These are phyloP conservation scores for Apiotrichum mycotoxinovorans DNA, from an alignment of 1,284 basidiomycete genomes.

Conservation along the genomic window DNA sequence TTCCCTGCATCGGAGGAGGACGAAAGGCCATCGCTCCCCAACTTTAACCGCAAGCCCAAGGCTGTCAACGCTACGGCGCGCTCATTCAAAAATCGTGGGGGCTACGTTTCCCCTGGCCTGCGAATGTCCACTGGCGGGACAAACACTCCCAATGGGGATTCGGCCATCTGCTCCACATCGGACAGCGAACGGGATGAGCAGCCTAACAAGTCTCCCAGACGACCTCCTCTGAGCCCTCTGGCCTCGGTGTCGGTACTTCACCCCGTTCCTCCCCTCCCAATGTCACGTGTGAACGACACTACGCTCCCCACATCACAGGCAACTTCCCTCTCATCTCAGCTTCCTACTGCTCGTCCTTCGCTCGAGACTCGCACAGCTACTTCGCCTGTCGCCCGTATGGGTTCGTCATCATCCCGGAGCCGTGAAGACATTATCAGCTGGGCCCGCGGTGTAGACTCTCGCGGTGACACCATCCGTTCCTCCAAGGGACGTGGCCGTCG, in stretches of 20 bases:
- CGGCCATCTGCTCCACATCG: slow-evolving; percentile 41
- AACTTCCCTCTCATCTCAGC: slow-evolving; percentile 13
- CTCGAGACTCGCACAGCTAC: slow-evolving; percentile 3
- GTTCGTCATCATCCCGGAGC: slow-evolving; percentile 41
- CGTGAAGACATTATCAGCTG: slow-evolving; percentile 47
- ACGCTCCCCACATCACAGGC: not conserved
- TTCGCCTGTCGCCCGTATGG: slow-evolving; percentile 33
- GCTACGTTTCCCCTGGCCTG: slow-evolving; percentile 13
- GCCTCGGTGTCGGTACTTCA: not conserved
- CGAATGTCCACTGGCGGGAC: slow-evolving; percentile 34
- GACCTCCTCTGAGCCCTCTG: not conserved
- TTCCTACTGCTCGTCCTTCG: slow-evolving; percentile 17
- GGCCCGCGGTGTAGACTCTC: slow-evolving; percentile 41
- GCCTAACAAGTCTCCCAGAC: not conserved
- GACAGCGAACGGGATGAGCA: slow-evolving; percentile 34
- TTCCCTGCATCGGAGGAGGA: slow-evolving; percentile 33
- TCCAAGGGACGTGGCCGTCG: slow-evolving; percentile 6
- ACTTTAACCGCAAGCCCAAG: slow-evolving; percentile 35
- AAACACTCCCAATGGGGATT: slow-evolving; percentile 35
- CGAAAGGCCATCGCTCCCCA: slow-evolving; percentile 7
- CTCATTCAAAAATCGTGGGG: slow-evolving; percentile 7
- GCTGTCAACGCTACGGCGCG: slow-evolving; percentile 12
- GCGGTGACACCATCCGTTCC: slow-evolving; percentile 10
- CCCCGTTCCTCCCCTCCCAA: slow-evolving; percentile 8
- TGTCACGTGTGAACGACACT: not conserved